Base-by-base conservation (phyloP, 1,284 basidiomycete genomes). In the Marasmius tenuissimus region DNA sequence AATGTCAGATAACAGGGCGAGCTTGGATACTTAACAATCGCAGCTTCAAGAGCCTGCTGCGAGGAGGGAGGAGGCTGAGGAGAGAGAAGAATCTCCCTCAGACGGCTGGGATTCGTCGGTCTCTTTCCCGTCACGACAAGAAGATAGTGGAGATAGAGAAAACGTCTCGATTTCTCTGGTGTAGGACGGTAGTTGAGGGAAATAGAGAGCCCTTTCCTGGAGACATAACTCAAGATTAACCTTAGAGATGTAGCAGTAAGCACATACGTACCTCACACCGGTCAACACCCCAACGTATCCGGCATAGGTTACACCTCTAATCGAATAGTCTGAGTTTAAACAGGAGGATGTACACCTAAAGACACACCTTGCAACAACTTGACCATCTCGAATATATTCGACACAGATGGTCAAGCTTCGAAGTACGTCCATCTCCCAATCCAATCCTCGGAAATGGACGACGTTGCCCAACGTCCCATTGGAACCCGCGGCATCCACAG, bases 391-490 rank as follows among this genome's bases (percentile, higher is more conserved):
- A 1, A 75, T 62, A 61, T 75, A 75, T 57, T 76, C 71, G 1
- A 75, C 70, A 18, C 68, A 68, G 4, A 76, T 72, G 7, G 73
- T 66, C 62, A 76, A 60, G 27, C 68, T 65, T 39, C 75, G 67
- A 45, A 77, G 65, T 33, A 68, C 63, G 12, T 75, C 73, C 74
- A 76, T 77, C 9, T 67, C 70, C 75, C 76, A 76, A 63, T 76
- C 75, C 33, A 77, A 64, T 27, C 69, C 70, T n/a, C 76, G 69
- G 60, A 77, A 75, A 61, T 77, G 76, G 0, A 76, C 59, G 18
- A 77, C 70, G 35, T 67, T 65, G 18, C 53, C 61, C 10, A 53
- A 60, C 22, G 42, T 61, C 3, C 64, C 65, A 10, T 48, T 59
- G 6, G 40, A 18, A 10, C 63, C 65, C 11, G 66, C 63, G 27